phyloP scores from a whole-genome alignment of 1,284 basidiomycete genomes.

The Ganoderma resinaceum region DNA sequence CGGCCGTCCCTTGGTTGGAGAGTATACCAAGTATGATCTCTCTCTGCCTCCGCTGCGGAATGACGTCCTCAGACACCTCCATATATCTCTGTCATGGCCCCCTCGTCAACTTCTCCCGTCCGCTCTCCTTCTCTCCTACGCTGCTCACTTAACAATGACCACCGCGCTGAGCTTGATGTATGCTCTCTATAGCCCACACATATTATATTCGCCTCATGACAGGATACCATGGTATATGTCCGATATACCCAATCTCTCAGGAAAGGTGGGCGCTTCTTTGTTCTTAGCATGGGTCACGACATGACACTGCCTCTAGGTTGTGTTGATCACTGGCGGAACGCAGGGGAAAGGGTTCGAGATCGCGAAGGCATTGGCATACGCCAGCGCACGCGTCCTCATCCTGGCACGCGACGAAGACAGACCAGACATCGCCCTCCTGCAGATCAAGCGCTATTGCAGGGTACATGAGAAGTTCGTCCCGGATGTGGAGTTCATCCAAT shows the following conservation, averaged over 20 bases:
- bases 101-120: neutral
- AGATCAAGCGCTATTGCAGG: slow-evolving; percentile 41
- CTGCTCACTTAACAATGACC: neutral
- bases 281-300: too few relatives aligned
- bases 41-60: neutral
- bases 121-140: neutral
- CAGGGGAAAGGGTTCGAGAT: slow-evolving; percentile 51
- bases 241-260: slow-evolving; percentile 19
- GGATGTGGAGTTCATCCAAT: slow-evolving; percentile 47
- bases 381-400: slow-evolving; percentile 49
- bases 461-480: slow-evolving; percentile 29
- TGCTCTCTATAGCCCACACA: neutral
- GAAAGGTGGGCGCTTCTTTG: slow-evolving; percentile 10
- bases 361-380: slow-evolving; percentile 45
- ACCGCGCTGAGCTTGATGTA: slow-evolving; percentile 6
- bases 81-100: neutral
- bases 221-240: neutral
- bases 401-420: slow-evolving; percentile 48
- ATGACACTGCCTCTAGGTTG: slow-evolving; percentile 34
- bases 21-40: neutral
- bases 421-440: slow-evolving; percentile 46
- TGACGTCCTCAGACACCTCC: neutral
- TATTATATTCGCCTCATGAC: neutral
- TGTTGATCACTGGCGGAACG: slow-evolving; percentile 53
- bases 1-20: neutral